These are phyloP conservation scores for Lachnellula cervina DNA, from an alignment of 2,329 filamentous ascomycete species.

Conservation along the genomic window DNA sequence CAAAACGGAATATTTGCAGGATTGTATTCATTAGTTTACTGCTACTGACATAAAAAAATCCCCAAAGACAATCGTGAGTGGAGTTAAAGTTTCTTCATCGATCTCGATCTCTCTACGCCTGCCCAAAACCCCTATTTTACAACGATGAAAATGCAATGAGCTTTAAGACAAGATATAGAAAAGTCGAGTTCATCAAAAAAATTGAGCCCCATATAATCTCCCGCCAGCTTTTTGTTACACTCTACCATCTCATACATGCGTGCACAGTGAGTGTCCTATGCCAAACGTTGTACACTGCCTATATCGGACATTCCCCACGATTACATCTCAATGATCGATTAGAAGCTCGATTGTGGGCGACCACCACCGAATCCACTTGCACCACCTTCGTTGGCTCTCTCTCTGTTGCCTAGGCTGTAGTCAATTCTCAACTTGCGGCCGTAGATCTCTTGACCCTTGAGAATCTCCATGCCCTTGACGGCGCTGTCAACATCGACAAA, in stretches of 20 bases:
- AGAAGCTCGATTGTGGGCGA: neutral
- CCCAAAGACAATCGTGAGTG: slow-evolving; percentile 14
- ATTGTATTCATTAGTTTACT: slow-evolving; percentile 9
- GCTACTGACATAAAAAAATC: slow-evolving; percentile 1
- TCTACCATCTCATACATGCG: slow-evolving; percentile 10
- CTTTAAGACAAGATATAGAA: slow-evolving; percentile 24
- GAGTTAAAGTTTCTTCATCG: slow-evolving; percentile 14
- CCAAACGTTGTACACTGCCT: neutral
- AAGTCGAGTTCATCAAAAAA: slow-evolving; percentile 8
- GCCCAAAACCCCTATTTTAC: slow-evolving; percentile 26
- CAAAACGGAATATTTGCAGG: neutral
- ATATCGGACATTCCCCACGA: neutral
- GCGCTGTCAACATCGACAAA: slow-evolving; percentile 67
- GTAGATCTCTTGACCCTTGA: slow-evolving; percentile 56
- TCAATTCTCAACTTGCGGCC: slow-evolving; percentile 63
- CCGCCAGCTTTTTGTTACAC: slow-evolving; percentile 24
- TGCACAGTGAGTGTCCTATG: neutral
- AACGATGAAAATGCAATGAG: slow-evolving; percentile 14
- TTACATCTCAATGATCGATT: neutral
- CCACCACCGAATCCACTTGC: neutral
- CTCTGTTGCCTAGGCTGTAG: slow-evolving; percentile 37
- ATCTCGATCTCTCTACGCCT: slow-evolving; percentile 14
- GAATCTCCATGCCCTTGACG: slow-evolving; percentile 49
- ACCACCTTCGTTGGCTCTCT: neutral
- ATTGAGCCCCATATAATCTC: slow-evolving; percentile 5